Conservation (phyloP, 2,329 filamentous ascomycete species). For the Epichloe glyceriae region DNA sequence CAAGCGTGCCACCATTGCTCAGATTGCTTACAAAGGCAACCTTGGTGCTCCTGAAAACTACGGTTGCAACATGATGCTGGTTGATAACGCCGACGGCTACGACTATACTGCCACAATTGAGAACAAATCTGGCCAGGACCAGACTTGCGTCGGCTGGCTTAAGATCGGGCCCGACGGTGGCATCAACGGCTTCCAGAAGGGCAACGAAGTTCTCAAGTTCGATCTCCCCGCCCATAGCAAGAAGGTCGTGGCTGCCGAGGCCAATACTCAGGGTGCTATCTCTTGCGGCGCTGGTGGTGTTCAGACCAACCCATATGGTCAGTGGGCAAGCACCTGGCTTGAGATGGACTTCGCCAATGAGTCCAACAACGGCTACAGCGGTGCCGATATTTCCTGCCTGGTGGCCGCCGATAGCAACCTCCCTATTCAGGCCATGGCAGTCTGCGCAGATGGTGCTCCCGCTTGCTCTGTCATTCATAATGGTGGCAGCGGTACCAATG, state of each 20-base stretch:
- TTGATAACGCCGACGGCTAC: constrained; percentile 28
- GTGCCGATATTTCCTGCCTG: constrained; percentile 37
- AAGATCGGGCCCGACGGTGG: constrained; percentile 34
- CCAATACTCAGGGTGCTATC: constrained; percentile 35
- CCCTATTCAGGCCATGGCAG: constrained; percentile 22
- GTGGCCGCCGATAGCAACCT: constrained; percentile 24
- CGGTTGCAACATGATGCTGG: constrained; percentile 40
- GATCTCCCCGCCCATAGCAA: constrained; percentile 22
- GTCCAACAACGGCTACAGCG: constrained; percentile 35
- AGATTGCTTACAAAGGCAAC: constrained; percentile 38
- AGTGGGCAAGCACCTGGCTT: constrained; percentile 33
- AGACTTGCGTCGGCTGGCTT: constrained; percentile 34
- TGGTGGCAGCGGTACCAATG: constrained; percentile 23
- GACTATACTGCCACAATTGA: constrained; percentile 30
- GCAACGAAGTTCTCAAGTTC: constrained; percentile 28
- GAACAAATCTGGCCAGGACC: constrained; percentile 22
- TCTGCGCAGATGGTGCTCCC: constrained; percentile 19
- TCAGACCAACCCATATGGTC: constrained; percentile 23
- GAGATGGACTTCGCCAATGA: constrained; percentile 36
- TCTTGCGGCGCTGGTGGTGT: constrained; percentile 26
- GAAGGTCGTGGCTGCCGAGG: constrained; percentile 31
- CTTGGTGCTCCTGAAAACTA: constrained; percentile 26
- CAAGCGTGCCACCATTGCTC: constrained; percentile 33
- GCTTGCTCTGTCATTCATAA: constrained; percentile 29
- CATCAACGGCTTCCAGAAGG: constrained; percentile 37